Evolutionary conservation across 2,329 filamentous ascomycete species (phyloP), one percentile per base, ranked within the genome.

Genomic region (Talaromyces islandicus): DNA sequence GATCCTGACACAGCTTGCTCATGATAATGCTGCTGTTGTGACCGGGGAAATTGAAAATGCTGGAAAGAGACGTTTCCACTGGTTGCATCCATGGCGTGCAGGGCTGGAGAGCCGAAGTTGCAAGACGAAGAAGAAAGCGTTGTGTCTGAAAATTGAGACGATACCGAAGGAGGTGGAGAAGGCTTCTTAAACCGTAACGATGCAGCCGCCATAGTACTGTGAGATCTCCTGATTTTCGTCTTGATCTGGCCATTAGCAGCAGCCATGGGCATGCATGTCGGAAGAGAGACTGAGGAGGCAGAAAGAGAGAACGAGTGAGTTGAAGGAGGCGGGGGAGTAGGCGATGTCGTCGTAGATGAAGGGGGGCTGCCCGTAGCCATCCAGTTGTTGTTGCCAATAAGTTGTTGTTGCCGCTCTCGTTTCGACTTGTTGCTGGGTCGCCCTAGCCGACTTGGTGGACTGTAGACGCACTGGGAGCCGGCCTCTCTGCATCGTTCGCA

Each of bases 391-490:
- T 29, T 30, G 48, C 17, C 17, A n/a, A 17, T n/a, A n/a, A n/a
- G n/a, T n/a, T n/a, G 25, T 14, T n/a, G 48, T 29, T 52, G 12
- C 30, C 25, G 24, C 25, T 52, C 48, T 52, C 48, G 12, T 52
- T 52, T 52, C 11, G 25, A 29, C 27, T 52, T 52, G 5, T 52
- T 52, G 48, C 48, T 52, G 11, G 57, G 57, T 30, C 57, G n/a
- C 24, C 57, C 57, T 46, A 58, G 50, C 12, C 57, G 35, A 27
- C 57, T 54, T 19, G 57, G 57, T 30, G 57, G 57, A 30, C 57
- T 58, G 53, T 46, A 58, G n/a, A 58, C 38, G 46, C 57, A 58
- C 25, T 58, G n/a, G 14, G 52, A 48, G 21, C 57, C 57, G 6
- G 57, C 57, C 29, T 58, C 57, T 46, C 38, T 48, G 19, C 57